Evolutionary conservation across 768 basidiomycete species (phyloP), one percentile per base, ranked within the genome.

Genomic region (Hericium rajendrae): DNA sequence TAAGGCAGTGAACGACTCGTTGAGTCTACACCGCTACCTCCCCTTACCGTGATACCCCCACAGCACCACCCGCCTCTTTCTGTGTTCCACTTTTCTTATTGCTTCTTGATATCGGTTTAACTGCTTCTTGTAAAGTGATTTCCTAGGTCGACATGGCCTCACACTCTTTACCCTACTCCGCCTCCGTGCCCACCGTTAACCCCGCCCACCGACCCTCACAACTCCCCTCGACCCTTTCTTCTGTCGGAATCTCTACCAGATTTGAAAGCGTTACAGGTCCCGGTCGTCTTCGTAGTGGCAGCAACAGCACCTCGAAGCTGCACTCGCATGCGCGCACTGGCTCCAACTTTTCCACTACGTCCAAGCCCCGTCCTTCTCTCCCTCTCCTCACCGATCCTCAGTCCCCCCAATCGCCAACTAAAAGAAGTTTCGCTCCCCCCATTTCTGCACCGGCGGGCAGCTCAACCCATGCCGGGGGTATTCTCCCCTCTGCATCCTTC

Each of bases 401-500:
- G 38, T 56, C 62, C 13, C 60, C 62, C 10, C 49, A 51, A 20
- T 51, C 49, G 22, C 49, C 2, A 40, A 57, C 22, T 57, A 51
- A 32, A 46, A 53, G 51, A 46, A 24, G 57, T 24, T 63, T 57
- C 16, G 13, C 43, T 9, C 18, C 24, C 51, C 48, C 59, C 13
- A 37, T 15, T 18, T 51, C 60, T 53, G n/a, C 63, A 12, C 51
- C 59, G 38, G 52, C 54, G 38, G 58, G 53, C 40, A 58, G 57
- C 38, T 32, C 79, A 1, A 84, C 85, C 0, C 85, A 89, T 68
- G 83, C 84, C 12, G 80, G 82, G 48, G 88, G 87, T 37, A 86
- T 91, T 18, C 82, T 84, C 56, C 88, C 91, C 15, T 83, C 88
- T 10, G 81, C 87, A 4, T 84, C 86, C 6, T 91, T 91, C 73